A percentile compares a stretch with the other conserved stretches of the same genome.
Evolutionary conservation across 441 rosid species (phyloP).

Genomic region (Omphalea diandra): DNA sequence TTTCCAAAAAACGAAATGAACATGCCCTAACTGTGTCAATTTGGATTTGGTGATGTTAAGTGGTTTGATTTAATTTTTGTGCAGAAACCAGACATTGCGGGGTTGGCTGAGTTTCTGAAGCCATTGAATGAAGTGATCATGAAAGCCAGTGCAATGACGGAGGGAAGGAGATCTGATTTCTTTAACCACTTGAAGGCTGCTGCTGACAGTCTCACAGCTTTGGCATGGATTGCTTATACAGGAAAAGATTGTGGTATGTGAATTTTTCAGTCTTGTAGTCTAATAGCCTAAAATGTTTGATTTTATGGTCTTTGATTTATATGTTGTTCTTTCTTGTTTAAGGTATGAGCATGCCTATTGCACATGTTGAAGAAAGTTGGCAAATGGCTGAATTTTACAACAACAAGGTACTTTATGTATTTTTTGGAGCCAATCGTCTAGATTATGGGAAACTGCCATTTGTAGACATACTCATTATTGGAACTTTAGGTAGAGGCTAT

Average conservation of each 20-base stretch:
- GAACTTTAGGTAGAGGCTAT: not conserved
- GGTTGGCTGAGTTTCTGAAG: constrained; percentile 71
- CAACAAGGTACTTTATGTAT: constrained; percentile 63
- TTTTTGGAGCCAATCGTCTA: not conserved
- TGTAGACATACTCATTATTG: not conserved
- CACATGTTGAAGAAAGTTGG: constrained; percentile 98
- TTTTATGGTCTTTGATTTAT: constrained; percentile 11
- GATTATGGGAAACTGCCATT: not conserved
- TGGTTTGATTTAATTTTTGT: constrained; percentile 25
- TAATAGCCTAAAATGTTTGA: constrained; percentile 1
- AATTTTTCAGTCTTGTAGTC: constrained; percentile 8
- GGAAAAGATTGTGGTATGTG: constrained; percentile 91
- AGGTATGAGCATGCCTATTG: constrained; percentile 98
- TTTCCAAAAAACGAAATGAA: too few species aligned
- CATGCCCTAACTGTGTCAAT: not conserved
- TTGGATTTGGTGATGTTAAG: constrained; percentile 17
- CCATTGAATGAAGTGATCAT: constrained; percentile 76
- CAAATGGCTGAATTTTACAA: constrained; percentile 97
- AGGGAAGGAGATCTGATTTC: constrained; percentile 78
- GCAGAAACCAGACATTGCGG: constrained; percentile 75
- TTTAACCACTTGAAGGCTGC: constrained; percentile 87
- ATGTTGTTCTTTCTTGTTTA: constrained; percentile 20
- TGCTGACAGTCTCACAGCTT: constrained; percentile 77
- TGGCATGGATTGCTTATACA: constrained; percentile 90
- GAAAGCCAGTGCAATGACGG: constrained; percentile 77